These are phyloP conservation scores for Lichtheimia ornata DNA, from an alignment of 371 early-diverging fungal genomes.

Conservation along the genomic window DNA sequence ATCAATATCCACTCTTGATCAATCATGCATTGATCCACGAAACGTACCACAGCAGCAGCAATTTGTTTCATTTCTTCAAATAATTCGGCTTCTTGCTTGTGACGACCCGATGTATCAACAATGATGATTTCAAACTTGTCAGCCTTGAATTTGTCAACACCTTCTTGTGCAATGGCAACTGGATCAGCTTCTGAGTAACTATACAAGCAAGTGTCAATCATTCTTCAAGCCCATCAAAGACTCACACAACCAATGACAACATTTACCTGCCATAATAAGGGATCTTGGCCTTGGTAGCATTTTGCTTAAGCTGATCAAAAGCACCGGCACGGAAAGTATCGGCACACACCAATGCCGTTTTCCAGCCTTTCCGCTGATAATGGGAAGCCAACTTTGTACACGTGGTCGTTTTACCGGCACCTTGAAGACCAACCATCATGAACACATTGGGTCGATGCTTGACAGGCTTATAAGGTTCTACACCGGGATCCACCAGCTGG, in stretches of 20 bases:
- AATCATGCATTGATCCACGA: neutral
- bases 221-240: neutral
- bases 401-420: conserved; percentile 99
- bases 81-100: conserved; percentile 97
- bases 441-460: conserved; percentile 89
- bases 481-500: conserved; percentile 92
- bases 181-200: conserved; percentile 96
- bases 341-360: conserved; percentile 96
- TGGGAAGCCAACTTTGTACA: conserved; percentile 98
- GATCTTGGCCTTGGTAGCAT: conserved; percentile 97
- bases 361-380: conserved; percentile 98
- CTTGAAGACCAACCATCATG: conserved; percentile 99
- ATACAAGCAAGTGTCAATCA: neutral
- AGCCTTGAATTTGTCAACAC: conserved; percentile 95
- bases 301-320: conserved; percentile 99
- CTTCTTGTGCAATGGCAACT: conserved; percentile 92
- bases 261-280: conserved; percentile 91
- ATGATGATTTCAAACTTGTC: conserved; percentile 98
- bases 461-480: conserved; percentile 85
- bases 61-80: conserved; percentile 99
- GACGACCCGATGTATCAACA: conserved; percentile 99
- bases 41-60: conserved; percentile 72
- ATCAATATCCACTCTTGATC: neutral
- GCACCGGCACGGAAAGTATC: conserved; percentile 99
- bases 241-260: neutral